Conservation (phyloP, 2,329 filamentous ascomycete genomes). For the Celoporthe dispersa region DNA sequence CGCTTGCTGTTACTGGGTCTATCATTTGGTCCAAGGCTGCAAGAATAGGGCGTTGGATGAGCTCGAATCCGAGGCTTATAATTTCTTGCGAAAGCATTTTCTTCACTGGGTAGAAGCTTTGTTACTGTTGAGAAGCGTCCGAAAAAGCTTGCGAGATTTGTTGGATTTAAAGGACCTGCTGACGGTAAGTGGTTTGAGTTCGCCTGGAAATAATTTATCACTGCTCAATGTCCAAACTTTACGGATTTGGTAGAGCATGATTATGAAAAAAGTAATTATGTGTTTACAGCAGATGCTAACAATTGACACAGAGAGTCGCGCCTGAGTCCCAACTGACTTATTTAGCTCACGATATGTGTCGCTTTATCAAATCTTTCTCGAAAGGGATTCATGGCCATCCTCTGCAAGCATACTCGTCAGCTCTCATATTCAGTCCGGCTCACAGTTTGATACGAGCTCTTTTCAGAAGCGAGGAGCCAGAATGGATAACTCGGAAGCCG, state of each 20-base stretch:
- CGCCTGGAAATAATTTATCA: no score
- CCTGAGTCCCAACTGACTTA: not conserved
- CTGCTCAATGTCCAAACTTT: not conserved
- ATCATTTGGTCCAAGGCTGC: not conserved
- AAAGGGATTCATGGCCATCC: slow-evolving; percentile 31
- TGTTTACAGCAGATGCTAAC: not conserved
- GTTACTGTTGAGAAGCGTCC: no score
- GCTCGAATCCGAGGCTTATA: no score
- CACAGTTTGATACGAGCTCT: slow-evolving; percentile 31
- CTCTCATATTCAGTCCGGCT: slow-evolving; percentile 39
- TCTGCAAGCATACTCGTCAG: slow-evolving; percentile 42
- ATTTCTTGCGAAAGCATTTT: no score
- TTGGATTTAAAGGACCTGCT: no score
- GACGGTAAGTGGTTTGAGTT: no score
- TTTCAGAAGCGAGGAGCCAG: slow-evolving; percentile 30
- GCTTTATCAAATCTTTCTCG: not conserved
- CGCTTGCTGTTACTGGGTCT: not conserved
- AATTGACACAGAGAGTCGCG: not conserved
- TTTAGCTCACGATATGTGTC: not conserved
- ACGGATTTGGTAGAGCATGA: not conserved
- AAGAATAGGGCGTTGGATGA: no score
- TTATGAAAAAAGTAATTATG: no score
- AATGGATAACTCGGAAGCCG: slow-evolving; percentile 29
- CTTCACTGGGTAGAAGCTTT: no score
- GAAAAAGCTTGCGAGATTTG: no score